Percentiles rank a stretch among this genome's conserved stretches.
Evolutionary conservation across 495 filamentous ascomycete species (phyloP).

Genomic region (Penicillium psychrofluorescens): DNA sequence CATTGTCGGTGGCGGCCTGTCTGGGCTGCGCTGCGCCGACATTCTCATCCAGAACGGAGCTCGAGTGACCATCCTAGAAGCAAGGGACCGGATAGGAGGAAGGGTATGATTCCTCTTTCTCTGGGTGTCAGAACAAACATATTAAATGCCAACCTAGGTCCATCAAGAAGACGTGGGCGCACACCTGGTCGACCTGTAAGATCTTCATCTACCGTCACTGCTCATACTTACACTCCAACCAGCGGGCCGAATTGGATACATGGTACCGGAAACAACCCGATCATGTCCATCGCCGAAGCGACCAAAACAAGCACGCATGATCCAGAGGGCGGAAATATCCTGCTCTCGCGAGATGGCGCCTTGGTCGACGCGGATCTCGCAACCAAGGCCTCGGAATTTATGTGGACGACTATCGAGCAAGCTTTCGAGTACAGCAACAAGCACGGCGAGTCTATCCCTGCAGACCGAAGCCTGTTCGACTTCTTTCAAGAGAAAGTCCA

Average conservation of each 20-base stretch:
- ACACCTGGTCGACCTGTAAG: slow-evolving; percentile 41
- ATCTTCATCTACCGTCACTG: neutral
- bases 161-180: slow-evolving; percentile 29
- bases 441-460: slow-evolving; percentile 54
- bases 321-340: slow-evolving; percentile 43
- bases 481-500: slow-evolving; percentile 63
- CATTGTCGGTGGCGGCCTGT: slow-evolving; percentile 77
- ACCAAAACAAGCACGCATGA: slow-evolving; percentile 54
- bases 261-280: slow-evolving; percentile 78
- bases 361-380: slow-evolving; percentile 45
- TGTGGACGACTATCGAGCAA: slow-evolving; percentile 74
- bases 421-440: slow-evolving; percentile 76
- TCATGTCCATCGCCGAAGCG: slow-evolving; percentile 65
- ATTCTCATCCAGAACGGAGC: slow-evolving; percentile 71
- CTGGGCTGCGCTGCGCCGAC: slow-evolving; percentile 84
- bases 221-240: slow-evolving; percentile 1
- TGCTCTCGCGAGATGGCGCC: slow-evolving; percentile 60
- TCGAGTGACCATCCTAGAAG: slow-evolving; percentile 80
- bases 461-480: slow-evolving; percentile 63
- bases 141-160: slow-evolving; percentile 16
- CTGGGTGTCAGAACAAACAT: neutral
- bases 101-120: slow-evolving; percentile 43
- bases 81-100: slow-evolving; percentile 74
- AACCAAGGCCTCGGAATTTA: slow-evolving; percentile 45
- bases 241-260: slow-evolving; percentile 96